These are phyloP conservation scores for Phytophthora cryptogea DNA, from an alignment of 352 stramenopile species.

Conservation along the genomic window DNA sequence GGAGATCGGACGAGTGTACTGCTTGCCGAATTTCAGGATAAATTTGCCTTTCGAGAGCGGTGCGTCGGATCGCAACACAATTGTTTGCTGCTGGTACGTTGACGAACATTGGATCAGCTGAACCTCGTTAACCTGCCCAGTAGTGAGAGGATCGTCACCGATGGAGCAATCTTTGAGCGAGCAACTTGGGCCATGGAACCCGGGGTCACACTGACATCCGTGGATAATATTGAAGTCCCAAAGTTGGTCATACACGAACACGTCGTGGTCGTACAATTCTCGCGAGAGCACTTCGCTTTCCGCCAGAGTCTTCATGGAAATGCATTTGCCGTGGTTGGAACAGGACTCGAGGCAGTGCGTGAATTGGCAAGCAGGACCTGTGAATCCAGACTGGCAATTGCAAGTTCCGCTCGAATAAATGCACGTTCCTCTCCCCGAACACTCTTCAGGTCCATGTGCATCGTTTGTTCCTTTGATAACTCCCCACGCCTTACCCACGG, in stretches of 20 bases:
- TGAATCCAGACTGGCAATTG: conserved; percentile 83
- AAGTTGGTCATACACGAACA: conserved; percentile 49
- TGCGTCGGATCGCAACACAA: conserved; percentile 52
- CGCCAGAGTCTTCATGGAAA: conserved; percentile 68
- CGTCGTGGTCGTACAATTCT: conserved; percentile 51
- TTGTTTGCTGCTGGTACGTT: conserved; percentile 61
- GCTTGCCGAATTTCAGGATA: conserved; percentile 57
- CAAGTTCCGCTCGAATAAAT: conserved; percentile 68
- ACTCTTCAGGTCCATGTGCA: conserved; percentile 55
- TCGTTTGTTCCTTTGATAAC: conserved; percentile 45
- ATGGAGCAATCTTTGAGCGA: conserved; percentile 60
- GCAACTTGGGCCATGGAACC: conserved; percentile 59
- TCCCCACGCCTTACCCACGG: conserved; percentile 57
- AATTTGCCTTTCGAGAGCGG: conserved; percentile 62
- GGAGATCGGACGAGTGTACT: conserved; percentile 68
- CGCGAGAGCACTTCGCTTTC: conserved; percentile 53
- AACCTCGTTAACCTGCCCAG: conserved; percentile 57
- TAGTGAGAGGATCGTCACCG: conserved; percentile 77
- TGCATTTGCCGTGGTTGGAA: conserved; percentile 56
- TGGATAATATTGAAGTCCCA: conserved; percentile 83
- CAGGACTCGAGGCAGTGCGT: conserved; percentile 59
- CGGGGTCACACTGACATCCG: conserved; percentile 75
- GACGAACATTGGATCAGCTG: conserved; percentile 65
- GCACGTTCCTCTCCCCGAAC: conserved; percentile 77
- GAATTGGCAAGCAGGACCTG: conserved; percentile 65